phyloP scores from a whole-genome alignment of 305 asterid species.

The Fraxinus albicans region DNA sequence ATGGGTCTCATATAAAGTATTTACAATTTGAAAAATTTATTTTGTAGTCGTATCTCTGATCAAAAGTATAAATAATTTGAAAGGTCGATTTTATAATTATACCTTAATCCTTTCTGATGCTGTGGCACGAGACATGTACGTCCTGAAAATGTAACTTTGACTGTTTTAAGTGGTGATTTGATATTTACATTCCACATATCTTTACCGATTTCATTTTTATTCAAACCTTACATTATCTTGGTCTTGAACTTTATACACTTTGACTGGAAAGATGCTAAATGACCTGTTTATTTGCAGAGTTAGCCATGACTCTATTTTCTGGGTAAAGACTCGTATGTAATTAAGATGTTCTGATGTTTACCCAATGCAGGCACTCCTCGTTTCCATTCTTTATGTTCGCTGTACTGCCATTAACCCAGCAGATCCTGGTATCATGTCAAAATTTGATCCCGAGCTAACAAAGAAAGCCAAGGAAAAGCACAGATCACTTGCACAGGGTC shows the following conservation, averaged over 20 bases:
- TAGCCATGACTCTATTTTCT: conserved; percentile 6
- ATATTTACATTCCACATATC: conserved; percentile 10
- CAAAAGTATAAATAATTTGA: neutral
- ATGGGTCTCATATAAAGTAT: neutral
- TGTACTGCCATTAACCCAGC: conserved; percentile 99
- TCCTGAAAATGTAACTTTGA: neutral
- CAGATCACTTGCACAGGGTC: conserved; percentile 45
- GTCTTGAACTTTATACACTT: neutral
- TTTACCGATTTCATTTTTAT: neutral
- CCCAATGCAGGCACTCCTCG: conserved; percentile 73
- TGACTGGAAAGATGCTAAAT: neutral
- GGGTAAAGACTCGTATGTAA: neutral
- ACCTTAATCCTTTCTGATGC: neutral
- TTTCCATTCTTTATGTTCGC: conserved; percentile 87
- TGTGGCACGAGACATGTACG: neutral
- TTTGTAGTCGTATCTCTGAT: neutral
- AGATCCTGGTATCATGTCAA: conserved; percentile 93
- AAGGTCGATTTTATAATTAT: neutral
- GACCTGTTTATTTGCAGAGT: neutral
- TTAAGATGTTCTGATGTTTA: conserved; percentile 13
- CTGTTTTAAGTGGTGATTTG: conserved; percentile 10
- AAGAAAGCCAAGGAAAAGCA: conserved; percentile 45
- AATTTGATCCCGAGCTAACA: conserved; percentile 54
- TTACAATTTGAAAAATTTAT: neutral
- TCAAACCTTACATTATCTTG: conserved; percentile 3